Base-by-base conservation (phyloP, 768 basidiomycete genomes). In the Porphyrellus cyaneotinctus region DNA sequence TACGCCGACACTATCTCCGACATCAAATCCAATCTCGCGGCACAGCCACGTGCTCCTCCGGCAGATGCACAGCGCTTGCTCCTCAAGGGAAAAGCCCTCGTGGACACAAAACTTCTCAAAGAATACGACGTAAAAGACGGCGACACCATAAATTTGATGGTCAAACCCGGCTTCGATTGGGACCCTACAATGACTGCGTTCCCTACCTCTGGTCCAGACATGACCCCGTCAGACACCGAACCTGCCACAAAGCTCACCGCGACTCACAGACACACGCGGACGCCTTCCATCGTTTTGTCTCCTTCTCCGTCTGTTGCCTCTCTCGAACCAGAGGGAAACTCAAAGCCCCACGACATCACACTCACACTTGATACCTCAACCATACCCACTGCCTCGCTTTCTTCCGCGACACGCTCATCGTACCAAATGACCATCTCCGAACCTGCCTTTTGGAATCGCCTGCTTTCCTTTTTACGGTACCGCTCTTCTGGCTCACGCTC, bases 1-100 rank as follows among this genome's bases (percentile, higher is more conserved):
- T 80, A 83, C 32, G 87, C 91, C n/a, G 91, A 97, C 67, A 81
- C 92, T 46, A 82, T 99, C 70, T 71, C 80, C 37, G 68, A 82
- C 41, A 82, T 97, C 68, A 99, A 98, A 70, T 64, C 77, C 2
- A 83, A 82, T 56, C 83, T 98, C 52, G 80, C 86, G 14, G 64
- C 81, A 1, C 75, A 84, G 59, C 74, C 83, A 26, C 73, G 74
- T 44, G 90, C 91, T 0, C 94, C 94, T 0, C 81, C 87, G 10
- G 80, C 84, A 41, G 85, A 91, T 65, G 76, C 79, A 28, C 95
- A 97, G 69, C 78, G 97, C 4, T 80, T 97, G 15, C 75, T 99
- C 12, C 76, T 97, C 48, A 97, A 95, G 72, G 97, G 97, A 51
- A 99, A 99, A 69, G 93, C 88, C 0, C 80, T 98, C 57, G 84